These are phyloP conservation scores for Polytrichum commune DNA, from an alignment of 225 moss, liverwort and hornwort genomes.

Conservation along the genomic window DNA sequence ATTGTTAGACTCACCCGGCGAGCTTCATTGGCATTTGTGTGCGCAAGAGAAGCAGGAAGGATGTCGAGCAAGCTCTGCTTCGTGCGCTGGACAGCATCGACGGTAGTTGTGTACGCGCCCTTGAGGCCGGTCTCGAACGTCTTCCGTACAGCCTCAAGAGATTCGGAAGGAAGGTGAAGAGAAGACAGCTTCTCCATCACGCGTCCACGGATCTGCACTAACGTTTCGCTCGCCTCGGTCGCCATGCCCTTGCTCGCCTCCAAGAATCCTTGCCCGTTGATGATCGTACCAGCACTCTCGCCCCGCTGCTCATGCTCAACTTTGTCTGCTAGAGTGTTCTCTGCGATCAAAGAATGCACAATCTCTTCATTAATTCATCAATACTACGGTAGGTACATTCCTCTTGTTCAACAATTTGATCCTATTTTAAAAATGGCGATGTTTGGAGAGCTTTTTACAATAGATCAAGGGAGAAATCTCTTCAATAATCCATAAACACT, in stretches of 20 bases:
- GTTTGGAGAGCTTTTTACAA: no score
- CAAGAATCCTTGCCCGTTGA: constrained; percentile 23
- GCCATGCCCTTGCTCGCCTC: constrained; percentile 33
- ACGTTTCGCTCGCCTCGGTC: constrained; percentile 20
- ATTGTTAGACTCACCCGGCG: constrained; percentile 9
- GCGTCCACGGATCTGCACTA: constrained; percentile 8
- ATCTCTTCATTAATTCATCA: not conserved
- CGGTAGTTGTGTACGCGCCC: constrained; percentile 26
- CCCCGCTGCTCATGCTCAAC: constrained; percentile 22
- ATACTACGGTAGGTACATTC: not conserved
- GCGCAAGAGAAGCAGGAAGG: constrained; percentile 27
- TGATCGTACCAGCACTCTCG: constrained; percentile 1
- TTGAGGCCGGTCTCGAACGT: constrained; percentile 24
- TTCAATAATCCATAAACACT: no score
- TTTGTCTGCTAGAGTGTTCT: not conserved
- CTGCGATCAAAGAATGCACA: constrained; percentile 3
- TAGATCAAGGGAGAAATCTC: not conserved
- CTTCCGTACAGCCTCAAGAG: constrained; percentile 15
- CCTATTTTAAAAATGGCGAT: no score
- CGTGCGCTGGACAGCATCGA: constrained; percentile 26
- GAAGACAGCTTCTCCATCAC: constrained; percentile 20
- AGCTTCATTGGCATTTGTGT: constrained; percentile 11
- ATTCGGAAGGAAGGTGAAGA: constrained; percentile 26
- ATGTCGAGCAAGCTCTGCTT: constrained; percentile 21
- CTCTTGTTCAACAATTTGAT: no score